Conservation (phyloP, 352 stramenopile species). For the Phytopythium oedochilum region DNA sequence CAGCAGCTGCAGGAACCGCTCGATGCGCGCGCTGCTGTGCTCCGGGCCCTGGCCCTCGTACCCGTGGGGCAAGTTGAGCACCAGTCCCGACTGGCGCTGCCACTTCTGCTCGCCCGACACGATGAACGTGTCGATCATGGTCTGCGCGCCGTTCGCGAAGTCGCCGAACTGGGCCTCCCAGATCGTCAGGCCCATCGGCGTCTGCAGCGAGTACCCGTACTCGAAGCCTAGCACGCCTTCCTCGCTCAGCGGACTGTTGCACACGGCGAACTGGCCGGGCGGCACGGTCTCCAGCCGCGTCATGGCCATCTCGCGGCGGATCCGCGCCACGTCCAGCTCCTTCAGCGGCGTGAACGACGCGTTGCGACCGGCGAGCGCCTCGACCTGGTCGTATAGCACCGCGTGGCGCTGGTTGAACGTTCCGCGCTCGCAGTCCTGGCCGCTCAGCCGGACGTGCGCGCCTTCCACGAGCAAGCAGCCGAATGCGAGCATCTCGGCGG, state of each 20-base stretch:
- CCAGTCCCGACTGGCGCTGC: constrained; percentile 86
- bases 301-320: constrained; percentile 37
- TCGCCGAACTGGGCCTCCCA: constrained; percentile 93
- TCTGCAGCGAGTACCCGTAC: constrained; percentile 84
- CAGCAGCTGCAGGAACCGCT: constrained; percentile 78
- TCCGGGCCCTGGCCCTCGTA: constrained; percentile 87
- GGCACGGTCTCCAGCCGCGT: constrained; percentile 32
- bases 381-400: constrained; percentile 86
- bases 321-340: constrained; percentile 38
- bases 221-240: constrained; percentile 85
- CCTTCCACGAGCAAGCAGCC: constrained; percentile 83
- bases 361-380: constrained; percentile 68
- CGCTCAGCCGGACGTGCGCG: constrained; percentile 76
- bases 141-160: constrained; percentile 87
- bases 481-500: constrained; percentile 85
- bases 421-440: constrained; percentile 86
- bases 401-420: constrained; percentile 90
- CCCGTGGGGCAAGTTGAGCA: constrained; percentile 76
- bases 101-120: constrained; percentile 83
- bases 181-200: constrained; percentile 66
- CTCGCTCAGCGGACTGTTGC: constrained; percentile 81
- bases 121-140: constrained; percentile 87
- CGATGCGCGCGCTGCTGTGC: constrained; percentile 79
- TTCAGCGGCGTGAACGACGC: constrained; percentile 96
- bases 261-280: constrained; percentile 60